Base-by-base conservation (phyloP, 2,329 filamentous ascomycete species). In the Penicillium sp. region DNA sequence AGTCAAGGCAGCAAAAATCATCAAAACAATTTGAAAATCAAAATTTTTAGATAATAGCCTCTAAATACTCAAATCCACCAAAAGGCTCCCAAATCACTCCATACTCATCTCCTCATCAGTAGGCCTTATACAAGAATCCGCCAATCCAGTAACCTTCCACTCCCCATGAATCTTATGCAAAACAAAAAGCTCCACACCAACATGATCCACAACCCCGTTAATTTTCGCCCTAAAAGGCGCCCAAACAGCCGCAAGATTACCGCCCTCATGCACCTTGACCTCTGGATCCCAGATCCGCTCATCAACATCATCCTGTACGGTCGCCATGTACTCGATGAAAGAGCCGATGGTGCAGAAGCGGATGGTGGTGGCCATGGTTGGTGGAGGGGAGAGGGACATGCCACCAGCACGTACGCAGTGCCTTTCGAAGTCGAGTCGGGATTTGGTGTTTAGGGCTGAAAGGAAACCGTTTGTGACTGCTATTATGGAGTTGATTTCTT, bases 101-200 rank as follows among this genome's bases (percentile, higher is more conserved):
- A 56, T 56, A 33, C 54, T 15, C 53, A 54, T 68, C 48, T 72
- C 68, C 44, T 72, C 66, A 27, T 65, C 65, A 7, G 67, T 69
- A 23, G 69, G 70, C 40, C 54, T 33, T 27, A 68, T 65, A 64
- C 69, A 73, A 14, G 70, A 71, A 66, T 73, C 69, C 7, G 68
- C 70, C 51, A 73, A 44, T 20, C 68, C 70, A 41, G 70, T 73
- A 25, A 73, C 64, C 55, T 73, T 73, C 70, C 69, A 73, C 49
- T 63, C 59, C 6, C 65, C 69, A 44, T 67, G 62, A 29, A 72
- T 23, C 46, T 67, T 73, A 58, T 73, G 69, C 46, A 73, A 53
- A 18, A 72, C 49, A 49, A 73, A 72, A 35, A 72, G 56, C 49
- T 72, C 68, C 6, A 72, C 68, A 2, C 70, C 71, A n/a, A 73